These are phyloP conservation scores for Cyclaneusma minus DNA, from an alignment of 2,329 filamentous ascomycete genomes.

Conservation along the genomic window DNA sequence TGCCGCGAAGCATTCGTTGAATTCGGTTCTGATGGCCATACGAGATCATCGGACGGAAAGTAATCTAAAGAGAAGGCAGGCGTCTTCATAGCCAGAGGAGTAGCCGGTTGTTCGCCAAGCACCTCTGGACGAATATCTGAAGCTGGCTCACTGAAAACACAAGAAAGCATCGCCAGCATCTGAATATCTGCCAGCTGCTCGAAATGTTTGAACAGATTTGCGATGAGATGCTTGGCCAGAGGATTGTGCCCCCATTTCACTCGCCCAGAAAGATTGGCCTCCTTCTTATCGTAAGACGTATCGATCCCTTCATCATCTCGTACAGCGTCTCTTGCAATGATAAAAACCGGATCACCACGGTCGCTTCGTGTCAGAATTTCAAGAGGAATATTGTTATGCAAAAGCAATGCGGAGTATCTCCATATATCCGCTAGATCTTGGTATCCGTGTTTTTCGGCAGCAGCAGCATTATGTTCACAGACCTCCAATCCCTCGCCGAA, in stretches of 20 bases:
- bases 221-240: conserved; percentile 43
- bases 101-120: conserved; percentile 43
- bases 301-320: conserved; percentile 28
- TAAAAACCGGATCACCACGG: conserved; percentile 36
- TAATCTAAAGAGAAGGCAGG: conserved; percentile 53
- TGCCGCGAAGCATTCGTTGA: too few species aligned
- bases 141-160: conserved; percentile 47
- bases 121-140: too few species aligned
- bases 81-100: conserved; percentile 47
- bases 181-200: conserved; percentile 48
- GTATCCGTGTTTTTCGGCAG: conserved; percentile 57
- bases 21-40: conserved; percentile 37
- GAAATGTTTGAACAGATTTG: conserved; percentile 47
- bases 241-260: conserved; percentile 57
- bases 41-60: conserved; percentile 40
- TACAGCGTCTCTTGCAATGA: conserved; percentile 51
- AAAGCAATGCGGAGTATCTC: conserved; percentile 62
- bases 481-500: conserved; percentile 71
- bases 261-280: conserved; percentile 31
- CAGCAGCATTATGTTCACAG: conserved; percentile 67
- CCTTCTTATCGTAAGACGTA: conserved; percentile 24
- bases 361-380: conserved; percentile 41
- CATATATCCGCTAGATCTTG: conserved; percentile 67
- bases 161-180: conserved; percentile 59
- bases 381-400: conserved; percentile 62